Percentiles rank a stretch among this genome's conserved stretches.
Conservation (phyloP, 2,329 filamentous ascomycete genomes). For the Amesomyces nigricolor region DNA sequence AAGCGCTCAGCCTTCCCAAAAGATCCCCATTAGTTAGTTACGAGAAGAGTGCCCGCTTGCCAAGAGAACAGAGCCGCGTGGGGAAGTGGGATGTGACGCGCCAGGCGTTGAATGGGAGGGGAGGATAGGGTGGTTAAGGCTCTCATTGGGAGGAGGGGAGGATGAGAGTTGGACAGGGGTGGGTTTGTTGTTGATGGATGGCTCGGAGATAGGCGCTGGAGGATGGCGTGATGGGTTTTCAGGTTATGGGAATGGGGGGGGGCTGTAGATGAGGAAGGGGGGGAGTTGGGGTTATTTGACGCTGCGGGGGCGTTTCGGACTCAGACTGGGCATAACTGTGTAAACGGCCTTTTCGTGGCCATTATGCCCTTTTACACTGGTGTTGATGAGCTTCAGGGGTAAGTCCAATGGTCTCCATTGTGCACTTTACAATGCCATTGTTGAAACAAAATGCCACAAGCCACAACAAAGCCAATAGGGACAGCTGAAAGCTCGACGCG, state of each 20-base stretch:
- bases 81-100: not conserved
- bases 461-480: not conserved
- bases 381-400: too few relatives aligned
- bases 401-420: constrained; percentile 10
- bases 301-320: too few relatives aligned
- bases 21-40: too few relatives aligned
- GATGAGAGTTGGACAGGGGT: constrained; percentile 16
- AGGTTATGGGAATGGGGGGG: too few relatives aligned
- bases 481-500: too few relatives aligned
- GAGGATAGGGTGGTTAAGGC: constrained; percentile 11
- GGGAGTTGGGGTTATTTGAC: not conserved
- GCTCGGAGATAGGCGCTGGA: too few relatives aligned
- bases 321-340: too few relatives aligned
- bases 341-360: too few relatives aligned
- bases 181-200: constrained; percentile 16
- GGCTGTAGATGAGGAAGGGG: not conserved
- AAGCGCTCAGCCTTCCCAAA: not conserved
- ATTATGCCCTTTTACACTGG: too few relatives aligned
- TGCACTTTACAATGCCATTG: not conserved
- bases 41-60: too few relatives aligned
- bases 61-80: not conserved
- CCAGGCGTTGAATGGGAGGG: constrained; percentile 22
- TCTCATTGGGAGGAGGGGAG: constrained; percentile 20
- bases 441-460: not conserved
- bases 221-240: too few relatives aligned